Evolutionary conservation across 139 green algal species (phyloP), one percentile per base, ranked within the genome.

Genomic region (Volvox reticuliferus): DNA sequence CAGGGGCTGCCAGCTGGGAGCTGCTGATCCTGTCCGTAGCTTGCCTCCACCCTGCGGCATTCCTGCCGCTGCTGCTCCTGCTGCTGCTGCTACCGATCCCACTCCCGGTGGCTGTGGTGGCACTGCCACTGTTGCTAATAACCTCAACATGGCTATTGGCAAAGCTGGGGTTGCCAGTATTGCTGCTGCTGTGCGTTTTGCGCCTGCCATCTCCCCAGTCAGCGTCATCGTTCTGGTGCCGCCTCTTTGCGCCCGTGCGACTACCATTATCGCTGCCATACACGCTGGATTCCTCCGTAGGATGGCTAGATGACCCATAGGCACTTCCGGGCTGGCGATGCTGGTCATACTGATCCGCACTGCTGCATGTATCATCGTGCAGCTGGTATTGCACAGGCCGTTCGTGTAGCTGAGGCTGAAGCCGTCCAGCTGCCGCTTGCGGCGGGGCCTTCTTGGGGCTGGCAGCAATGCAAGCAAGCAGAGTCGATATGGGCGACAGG

Each of bases 401-500:
- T 36, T 80, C 28, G 13, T 32, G 28, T 37, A 19, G 12, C 20
- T 84, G 78, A 22, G 19, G 20, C 36, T 32, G 24, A 35, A 26
- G 62, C 50, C 19, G 26, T 73, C 50, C 18, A 35, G 83, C 5
- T 16, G 5, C 35, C 28, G 6, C 32, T 26, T 26, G 67, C 26
- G 44, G 44, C 44, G 44, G 32, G 2, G 81, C 33, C 44, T n/a
- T 26, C 28, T 6, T 19, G 12, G 50, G 80, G 28, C 24, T 86
- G 36, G 61, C 68, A 14, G 17, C 22, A 0, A 89, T 37, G 69
- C 63, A 71, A 18, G 84, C 84, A 0, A 89, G 84, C 37, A 89
- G 84, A 16, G 84, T 71, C 2, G 84, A 89, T 14, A 89, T 89
- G 68, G 84, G 84, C 0, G 84, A 89, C 28, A 89, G 67, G 33